phyloP scores from a whole-genome alignment of 768 basidiomycete species.

The Fistulinella prunicolor region DNA sequence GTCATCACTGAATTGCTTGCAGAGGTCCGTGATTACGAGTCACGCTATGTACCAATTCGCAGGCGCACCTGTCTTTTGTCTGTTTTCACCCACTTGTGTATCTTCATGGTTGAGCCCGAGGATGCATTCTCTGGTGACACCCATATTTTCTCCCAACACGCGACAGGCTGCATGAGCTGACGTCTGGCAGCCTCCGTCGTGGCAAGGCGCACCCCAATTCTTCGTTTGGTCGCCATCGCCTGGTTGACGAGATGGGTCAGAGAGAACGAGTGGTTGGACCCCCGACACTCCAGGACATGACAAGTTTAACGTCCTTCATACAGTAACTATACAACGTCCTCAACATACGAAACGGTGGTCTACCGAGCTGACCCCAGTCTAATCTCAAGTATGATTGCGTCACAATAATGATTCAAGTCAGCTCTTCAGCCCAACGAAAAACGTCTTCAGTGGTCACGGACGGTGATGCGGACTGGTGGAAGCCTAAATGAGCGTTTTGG shows the following conservation, averaged over 20 bases:
- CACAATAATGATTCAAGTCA: slow-evolving; percentile 25
- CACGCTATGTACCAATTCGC: neutral
- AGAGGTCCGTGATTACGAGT: slow-evolving; percentile 6
- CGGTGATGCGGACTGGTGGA: slow-evolving; percentile 9
- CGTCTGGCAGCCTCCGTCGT: slow-evolving; percentile 79
- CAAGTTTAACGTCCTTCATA: neutral
- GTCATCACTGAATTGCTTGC: slow-evolving; percentile 85
- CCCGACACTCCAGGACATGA: slow-evolving; percentile 11
- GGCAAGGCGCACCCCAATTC: slow-evolving; percentile 73
- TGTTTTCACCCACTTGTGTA: slow-evolving; percentile 78
- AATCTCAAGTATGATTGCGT: neutral
- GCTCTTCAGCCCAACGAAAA: slow-evolving; percentile 57
- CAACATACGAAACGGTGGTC: too few species aligned
- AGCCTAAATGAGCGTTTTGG: neutral
- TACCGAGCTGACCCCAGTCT: neutral
- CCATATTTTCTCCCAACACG: slow-evolving; percentile 82
- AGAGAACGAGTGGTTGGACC: slow-evolving; percentile 9
- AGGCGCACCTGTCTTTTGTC: slow-evolving; percentile 67
- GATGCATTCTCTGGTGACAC: slow-evolving; percentile 53
- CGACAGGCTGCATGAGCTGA: slow-evolving; percentile 88
- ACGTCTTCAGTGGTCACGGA: slow-evolving; percentile 38
- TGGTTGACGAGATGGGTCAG: neutral
- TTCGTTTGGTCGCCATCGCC: slow-evolving; percentile 76
- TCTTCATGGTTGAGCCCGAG: slow-evolving; percentile 57
- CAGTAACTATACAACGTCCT: too few species aligned